A percentile compares a stretch with the other conserved stretches of the same genome.
phyloP scores from a whole-genome alignment of 768 basidiomycete genomes.

The Tephrocybe sp. region DNA sequence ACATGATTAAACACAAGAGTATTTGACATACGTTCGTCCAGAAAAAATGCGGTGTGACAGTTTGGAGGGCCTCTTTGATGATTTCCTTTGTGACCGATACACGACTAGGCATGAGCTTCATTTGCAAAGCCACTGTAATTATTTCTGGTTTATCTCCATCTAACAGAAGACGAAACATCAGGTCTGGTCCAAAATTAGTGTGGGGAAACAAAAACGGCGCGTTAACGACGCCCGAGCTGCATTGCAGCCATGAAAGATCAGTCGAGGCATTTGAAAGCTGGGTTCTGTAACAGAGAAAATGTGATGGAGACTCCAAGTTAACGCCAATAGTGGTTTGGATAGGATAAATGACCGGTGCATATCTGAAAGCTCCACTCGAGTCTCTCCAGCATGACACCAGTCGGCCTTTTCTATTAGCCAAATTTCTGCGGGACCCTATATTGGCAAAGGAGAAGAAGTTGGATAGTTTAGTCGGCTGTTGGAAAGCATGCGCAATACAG shows the following conservation, averaged over 20 bases:
- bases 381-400: slow-evolving; percentile 9
- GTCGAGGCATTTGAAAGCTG: background rate
- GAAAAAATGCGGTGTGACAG: background rate
- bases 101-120: background rate
- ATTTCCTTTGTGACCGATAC: background rate
- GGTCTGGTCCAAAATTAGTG: slow-evolving; percentile 1
- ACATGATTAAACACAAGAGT: background rate
- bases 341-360: background rate
- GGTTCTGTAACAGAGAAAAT: background rate
- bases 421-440: background rate
- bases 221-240: background rate
- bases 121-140: slow-evolving; percentile 4
- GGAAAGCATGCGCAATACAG: background rate
- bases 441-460: background rate
- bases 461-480: background rate
- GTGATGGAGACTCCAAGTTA: background rate
- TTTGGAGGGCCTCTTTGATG: background rate
- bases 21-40: background rate
- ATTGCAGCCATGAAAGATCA: background rate
- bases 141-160: background rate
- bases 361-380: background rate
- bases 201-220: slow-evolving; percentile 7
- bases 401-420: background rate
- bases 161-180: slow-evolving; percentile 2
- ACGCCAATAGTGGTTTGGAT: background rate